Evolutionary conservation across 257 asterid genomes (phyloP).

Genomic region (Gentiana dahurica): DNA sequence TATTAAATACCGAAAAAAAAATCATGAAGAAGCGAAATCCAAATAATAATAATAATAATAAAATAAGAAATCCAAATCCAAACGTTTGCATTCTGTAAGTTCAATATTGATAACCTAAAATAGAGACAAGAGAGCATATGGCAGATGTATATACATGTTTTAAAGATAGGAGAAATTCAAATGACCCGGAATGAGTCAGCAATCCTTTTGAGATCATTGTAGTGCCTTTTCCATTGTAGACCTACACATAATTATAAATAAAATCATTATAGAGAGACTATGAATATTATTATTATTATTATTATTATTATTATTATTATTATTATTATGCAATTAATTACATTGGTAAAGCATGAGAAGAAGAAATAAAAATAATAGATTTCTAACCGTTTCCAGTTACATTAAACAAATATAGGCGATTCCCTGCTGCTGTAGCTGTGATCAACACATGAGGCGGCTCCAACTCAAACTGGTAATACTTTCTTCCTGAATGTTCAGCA

Average conservation of each 20-base stretch:
- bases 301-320: no score
- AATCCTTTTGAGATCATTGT: conserved; percentile 71
- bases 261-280: conserved; percentile 3
- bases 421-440: conserved; percentile 96
- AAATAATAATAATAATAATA: no score
- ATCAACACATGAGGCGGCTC: conserved; percentile 89
- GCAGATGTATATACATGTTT: no score
- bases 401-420: conserved; percentile 79
- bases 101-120: no score
- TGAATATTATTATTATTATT: neutral
- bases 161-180: conserved; percentile 10
- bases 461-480: conserved; percentile 79
- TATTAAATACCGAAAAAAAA: no score
- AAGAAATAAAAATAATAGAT: neutral
- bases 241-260: conserved; percentile 32
- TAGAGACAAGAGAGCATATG: no score
- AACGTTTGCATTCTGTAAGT: no score
- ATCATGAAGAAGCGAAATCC: no score
- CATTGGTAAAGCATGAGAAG: no score
- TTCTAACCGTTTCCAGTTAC: conserved; percentile 71
- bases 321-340: no score
- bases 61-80: no score
- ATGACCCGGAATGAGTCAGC: conserved; percentile 77
- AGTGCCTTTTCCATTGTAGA: conserved; percentile 93
- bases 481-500: conserved; percentile 59